Conservation (phyloP, 495 filamentous ascomycete genomes). For the Penicillium maclennaniae region DNA sequence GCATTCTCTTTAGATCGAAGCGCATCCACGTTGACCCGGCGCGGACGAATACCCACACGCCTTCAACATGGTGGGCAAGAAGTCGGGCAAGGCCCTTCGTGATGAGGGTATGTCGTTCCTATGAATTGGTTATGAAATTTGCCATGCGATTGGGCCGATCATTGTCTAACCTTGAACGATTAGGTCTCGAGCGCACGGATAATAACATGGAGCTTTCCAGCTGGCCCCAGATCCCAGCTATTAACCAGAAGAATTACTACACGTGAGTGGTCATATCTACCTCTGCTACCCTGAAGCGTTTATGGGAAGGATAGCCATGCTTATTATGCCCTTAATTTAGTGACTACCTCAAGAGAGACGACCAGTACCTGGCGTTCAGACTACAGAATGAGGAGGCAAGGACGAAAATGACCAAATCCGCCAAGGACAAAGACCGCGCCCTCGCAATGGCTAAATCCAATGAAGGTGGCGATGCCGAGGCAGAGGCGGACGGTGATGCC, state of each 20-base stretch:
- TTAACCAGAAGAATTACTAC: constrained; percentile 99
- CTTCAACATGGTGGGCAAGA: constrained; percentile 59
- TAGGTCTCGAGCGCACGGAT: constrained; percentile 91
- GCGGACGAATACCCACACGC: neutral
- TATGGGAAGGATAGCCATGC: neutral
- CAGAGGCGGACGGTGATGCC: constrained; percentile 55
- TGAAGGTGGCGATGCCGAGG: constrained; percentile 43
- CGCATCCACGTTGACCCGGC: constrained; percentile 1
- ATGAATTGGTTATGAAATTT: neutral
- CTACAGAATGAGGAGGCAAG: constrained; percentile 78
- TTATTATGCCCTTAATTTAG: constrained; percentile 38
- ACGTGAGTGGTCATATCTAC: constrained; percentile 60
- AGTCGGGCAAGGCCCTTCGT: constrained; percentile 59
- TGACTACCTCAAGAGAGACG: constrained; percentile 96
- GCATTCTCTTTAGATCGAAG: constrained; percentile 23
- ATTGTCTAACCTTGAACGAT: constrained; percentile 4
- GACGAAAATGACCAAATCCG: constrained; percentile 72
- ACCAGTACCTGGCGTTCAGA: constrained; percentile 85
- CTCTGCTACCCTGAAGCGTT: too few relatives aligned
- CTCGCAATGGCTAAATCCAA: constrained; percentile 61
- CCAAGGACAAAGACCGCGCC: constrained; percentile 81
- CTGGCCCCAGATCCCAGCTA: constrained; percentile 87
- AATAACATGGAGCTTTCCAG: constrained; percentile 93
- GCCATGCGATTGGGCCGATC: neutral
- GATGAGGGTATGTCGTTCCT: constrained; percentile 55